These are phyloP conservation scores for Geum urbanum DNA, from an alignment of 306 rosid genomes.

Conservation along the genomic window DNA sequence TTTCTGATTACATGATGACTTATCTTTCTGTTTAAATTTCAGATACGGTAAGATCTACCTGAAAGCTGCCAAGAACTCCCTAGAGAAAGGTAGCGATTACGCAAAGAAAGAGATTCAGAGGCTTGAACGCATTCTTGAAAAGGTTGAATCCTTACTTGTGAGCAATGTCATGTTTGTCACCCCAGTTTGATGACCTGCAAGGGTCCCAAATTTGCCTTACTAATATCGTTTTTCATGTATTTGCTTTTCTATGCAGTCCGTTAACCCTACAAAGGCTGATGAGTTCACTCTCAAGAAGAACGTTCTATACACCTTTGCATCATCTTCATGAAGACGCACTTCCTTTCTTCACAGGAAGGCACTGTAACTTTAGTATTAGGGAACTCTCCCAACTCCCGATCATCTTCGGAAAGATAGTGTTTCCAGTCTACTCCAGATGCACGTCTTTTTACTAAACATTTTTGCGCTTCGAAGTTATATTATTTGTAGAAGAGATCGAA, in stretches of 20 bases:
- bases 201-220: neutral
- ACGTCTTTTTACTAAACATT: constrained; percentile 7
- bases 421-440: constrained; percentile 9
- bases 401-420: constrained; percentile 9
- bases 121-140: constrained; percentile 68
- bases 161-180: neutral
- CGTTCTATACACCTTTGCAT: constrained; percentile 57
- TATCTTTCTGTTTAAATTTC: constrained; percentile 13
- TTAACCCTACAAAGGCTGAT: constrained; percentile 80
- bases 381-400: constrained; percentile 16
- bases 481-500: neutral
- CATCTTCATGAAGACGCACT: constrained; percentile 30
- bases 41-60: constrained; percentile 72
- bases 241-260: constrained; percentile 40
- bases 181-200: neutral
- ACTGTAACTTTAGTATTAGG: constrained; percentile 23
- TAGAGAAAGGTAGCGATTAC: constrained; percentile 73
- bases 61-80: constrained; percentile 58
- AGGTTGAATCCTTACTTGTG: constrained; percentile 35
- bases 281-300: constrained; percentile 83
- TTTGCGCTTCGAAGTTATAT: neutral
- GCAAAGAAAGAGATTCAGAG: constrained; percentile 72
- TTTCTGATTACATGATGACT: neutral
- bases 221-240: neutral
- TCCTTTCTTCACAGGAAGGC: constrained; percentile 19